A percentile compares a stretch with the other conserved stretches of the same genome.
phyloP scores from a whole-genome alignment of 2,329 filamentous ascomycete genomes.

The Scolecobasidium constrictum region DNA sequence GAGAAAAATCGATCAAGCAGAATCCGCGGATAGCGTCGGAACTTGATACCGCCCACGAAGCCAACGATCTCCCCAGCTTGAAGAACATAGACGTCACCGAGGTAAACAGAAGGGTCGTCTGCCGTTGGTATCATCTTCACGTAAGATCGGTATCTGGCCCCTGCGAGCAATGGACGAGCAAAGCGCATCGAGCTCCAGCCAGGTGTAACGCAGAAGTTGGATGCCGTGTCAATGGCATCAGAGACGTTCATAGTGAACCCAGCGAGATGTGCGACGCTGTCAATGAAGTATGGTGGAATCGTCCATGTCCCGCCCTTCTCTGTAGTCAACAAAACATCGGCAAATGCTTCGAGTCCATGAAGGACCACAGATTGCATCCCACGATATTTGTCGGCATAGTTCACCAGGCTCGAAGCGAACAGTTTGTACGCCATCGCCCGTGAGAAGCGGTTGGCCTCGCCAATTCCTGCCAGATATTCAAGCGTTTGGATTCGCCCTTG shows the following conservation, averaged over 20 bases:
- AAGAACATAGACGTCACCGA: constrained; percentile 30
- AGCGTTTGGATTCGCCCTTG: constrained; percentile 14
- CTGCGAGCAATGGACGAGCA: constrained; percentile 38
- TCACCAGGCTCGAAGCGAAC: constrained; percentile 15
- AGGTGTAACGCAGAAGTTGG: constrained; percentile 50
- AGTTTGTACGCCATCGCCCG: constrained; percentile 16
- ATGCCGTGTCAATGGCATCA: constrained; percentile 42
- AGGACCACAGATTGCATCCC: constrained; percentile 17
- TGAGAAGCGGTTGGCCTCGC: constrained; percentile 1
- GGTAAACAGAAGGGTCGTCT: constrained; percentile 29
- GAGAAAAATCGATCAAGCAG: constrained; percentile 17
- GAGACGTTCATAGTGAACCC: constrained; percentile 6
- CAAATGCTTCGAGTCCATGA: constrained; percentile 14
- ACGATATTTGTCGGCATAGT: constrained; percentile 16
- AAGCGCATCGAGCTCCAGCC: constrained; percentile 42
- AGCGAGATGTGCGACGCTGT: constrained; percentile 1
- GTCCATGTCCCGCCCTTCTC: constrained; percentile 7
- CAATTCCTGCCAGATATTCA: neutral
- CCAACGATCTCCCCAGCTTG: constrained; percentile 23
- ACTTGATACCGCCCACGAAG: constrained; percentile 19
- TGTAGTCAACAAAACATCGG: constrained; percentile 10
- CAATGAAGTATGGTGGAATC: constrained; percentile 11
- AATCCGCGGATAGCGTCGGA: constrained; percentile 16
- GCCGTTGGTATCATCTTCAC: constrained; percentile 49
- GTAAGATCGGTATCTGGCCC: constrained; percentile 46